Conservation (phyloP, 371 early-diverging fungal species). For the Zancudomyces culisetae region DNA sequence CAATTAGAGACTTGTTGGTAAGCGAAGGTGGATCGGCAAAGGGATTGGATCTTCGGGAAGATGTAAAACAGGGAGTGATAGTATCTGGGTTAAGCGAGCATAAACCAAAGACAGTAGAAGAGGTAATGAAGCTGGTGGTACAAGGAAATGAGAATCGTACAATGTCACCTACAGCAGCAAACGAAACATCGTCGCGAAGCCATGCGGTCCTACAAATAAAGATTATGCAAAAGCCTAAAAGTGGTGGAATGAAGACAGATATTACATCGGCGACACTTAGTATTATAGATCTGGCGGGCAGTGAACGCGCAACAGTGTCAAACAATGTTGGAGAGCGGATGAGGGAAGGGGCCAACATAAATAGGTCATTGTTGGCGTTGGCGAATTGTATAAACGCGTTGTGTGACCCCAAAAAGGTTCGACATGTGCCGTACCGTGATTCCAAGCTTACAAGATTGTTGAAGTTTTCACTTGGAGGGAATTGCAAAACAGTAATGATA, state of each 20-base stretch:
- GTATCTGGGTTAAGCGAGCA: constrained; percentile 66
- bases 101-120: constrained; percentile 27
- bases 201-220: constrained; percentile 88
- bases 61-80: constrained; percentile 35
- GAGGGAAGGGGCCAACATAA: constrained; percentile 80
- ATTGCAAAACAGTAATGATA: constrained; percentile 71
- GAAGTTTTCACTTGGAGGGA: constrained; percentile 65
- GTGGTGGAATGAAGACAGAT: constrained; percentile 51
- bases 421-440: constrained; percentile 73
- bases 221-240: constrained; percentile 42
- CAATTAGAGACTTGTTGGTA: constrained; percentile 66
- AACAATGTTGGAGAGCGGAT: constrained; percentile 42
- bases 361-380: constrained; percentile 65
- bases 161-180: constrained; percentile 79
- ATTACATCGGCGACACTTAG: constrained; percentile 44
- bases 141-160: constrained; percentile 63
- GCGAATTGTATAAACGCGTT: constrained; percentile 87
- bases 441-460: constrained; percentile 71
- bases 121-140: constrained; percentile 31
- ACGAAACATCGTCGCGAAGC: constrained; percentile 32
- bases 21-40: constrained; percentile 8
- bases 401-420: constrained; percentile 39
- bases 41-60: constrained; percentile 50
- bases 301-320: constrained; percentile 56
- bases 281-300: constrained; percentile 83